Conservation (phyloP, 2,329 filamentous ascomycete genomes). For the Davidsoniella neocaledoniae region DNA sequence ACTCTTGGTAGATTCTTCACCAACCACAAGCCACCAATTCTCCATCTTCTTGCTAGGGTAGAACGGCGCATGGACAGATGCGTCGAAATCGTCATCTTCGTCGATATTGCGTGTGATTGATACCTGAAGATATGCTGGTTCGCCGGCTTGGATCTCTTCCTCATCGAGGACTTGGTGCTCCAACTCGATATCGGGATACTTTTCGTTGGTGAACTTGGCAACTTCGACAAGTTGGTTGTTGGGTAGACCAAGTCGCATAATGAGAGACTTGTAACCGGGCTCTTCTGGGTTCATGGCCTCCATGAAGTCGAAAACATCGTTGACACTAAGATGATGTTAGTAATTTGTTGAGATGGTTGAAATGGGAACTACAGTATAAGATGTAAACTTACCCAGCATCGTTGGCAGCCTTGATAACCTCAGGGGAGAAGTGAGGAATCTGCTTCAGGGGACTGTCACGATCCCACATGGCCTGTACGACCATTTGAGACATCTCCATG, state of each 20-base stretch:
- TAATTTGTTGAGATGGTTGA: slow-evolving; percentile 5
- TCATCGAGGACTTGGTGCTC: slow-evolving; percentile 74
- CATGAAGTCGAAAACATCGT: slow-evolving; percentile 96
- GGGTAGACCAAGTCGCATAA: slow-evolving; percentile 62
- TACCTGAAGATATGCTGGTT: slow-evolving; percentile 67
- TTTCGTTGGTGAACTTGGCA: slow-evolving; percentile 89
- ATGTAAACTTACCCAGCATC: slow-evolving; percentile 47
- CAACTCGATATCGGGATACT: slow-evolving; percentile 88
- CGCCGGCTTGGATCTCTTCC: slow-evolving; percentile 63
- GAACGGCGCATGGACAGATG: slow-evolving; percentile 85
- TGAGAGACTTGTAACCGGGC: slow-evolving; percentile 56
- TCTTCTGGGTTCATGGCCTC: slow-evolving; percentile 96
- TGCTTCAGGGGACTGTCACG: slow-evolving; percentile 92
- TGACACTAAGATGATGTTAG: slow-evolving; percentile 43
- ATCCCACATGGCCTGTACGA: slow-evolving; percentile 98
- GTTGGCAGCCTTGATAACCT: slow-evolving; percentile 68
- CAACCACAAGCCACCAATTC: slow-evolving; percentile 97
- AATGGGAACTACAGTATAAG: not conserved
- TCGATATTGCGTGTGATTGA: slow-evolving; percentile 70
- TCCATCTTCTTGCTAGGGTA: slow-evolving; percentile 85
- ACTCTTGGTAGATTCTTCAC: slow-evolving; percentile 75
- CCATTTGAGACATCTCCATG: slow-evolving; percentile 99
- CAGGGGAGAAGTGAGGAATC: slow-evolving; percentile 81
- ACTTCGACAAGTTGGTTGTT: slow-evolving; percentile 73
- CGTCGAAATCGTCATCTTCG: slow-evolving; percentile 52